Evolutionary conservation across 805 yeast species (phyloP), one percentile per base, ranked within the genome.

Genomic region (Suhomyces sp.): DNA sequence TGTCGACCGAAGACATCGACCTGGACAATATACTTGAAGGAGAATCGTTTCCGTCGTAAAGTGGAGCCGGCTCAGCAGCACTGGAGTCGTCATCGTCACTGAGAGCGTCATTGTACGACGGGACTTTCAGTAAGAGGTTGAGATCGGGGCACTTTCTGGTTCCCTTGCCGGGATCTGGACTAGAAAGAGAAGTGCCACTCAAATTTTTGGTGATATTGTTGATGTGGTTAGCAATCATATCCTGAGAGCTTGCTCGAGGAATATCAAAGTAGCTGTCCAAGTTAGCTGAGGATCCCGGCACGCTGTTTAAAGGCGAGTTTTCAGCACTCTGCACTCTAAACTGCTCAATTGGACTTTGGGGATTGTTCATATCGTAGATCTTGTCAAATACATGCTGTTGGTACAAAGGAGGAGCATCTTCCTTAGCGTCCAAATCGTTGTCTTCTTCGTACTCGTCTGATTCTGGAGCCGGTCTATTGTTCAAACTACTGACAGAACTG

Each of bases 361-460:
- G 69, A 29, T 66, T 60, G 24, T 63, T 60, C 42, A 68, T 61
- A 60, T 76, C 80, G 55, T 64, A 77, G 7, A 73, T 54, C 50
- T 65, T 62, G 54, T 77, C 81, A 53, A 61, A 64, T 4, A 66
- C 61, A 50, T 74, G 76, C 52, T 72, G 64, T 38, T 72, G 71
- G 58, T 77, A 77, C 29, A 75, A 45, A 4, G 81, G 81, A 23
- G 81, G 81, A 6, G 80, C 80, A 1, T 63, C 64, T 19, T 65
- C 68, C 23, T 60, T 63, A 5, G 63, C 55, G 41, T 62, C 69
- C n/a, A 60, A 54, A 12, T 64, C 69, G 23, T 59, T 56, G 10
- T 60, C 67, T 13, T 60, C 65, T 6, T 59, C 63, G 27, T 50
- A 54, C 4, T 42, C 57, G 3, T 52, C 46, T 2, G 48, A 29